Base-by-base conservation (phyloP, 2,329 filamentous ascomycete species). In the Diaporthe citrichinensis region DNA sequence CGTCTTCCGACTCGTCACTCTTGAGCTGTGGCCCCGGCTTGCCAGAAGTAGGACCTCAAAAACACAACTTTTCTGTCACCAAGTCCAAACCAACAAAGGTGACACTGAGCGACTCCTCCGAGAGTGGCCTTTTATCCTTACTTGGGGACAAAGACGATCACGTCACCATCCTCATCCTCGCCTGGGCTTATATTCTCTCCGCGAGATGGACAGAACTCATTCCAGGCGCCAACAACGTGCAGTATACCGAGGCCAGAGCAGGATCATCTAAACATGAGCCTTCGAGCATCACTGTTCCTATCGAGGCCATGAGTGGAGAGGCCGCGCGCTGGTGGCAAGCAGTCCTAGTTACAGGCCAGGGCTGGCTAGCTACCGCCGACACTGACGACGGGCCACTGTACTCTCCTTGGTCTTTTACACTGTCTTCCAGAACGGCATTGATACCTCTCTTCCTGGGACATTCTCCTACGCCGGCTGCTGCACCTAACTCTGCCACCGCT, bases 101-200 rank as follows among this genome's bases (percentile, higher is more conserved):
- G 36, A 46, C 17, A 8, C 25, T 71, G 17, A 31, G 20, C 3
- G 25, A 20, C 6, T 23, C 14, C 25, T 41, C 25, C 28, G 51
- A 44, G n/a, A 58, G 34, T 10, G 68, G 51, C n/a, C 17, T 57
- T 8, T 15, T 14, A 3, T 58, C 53, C 68, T 58, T 53, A 3
- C 9, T 71, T 34, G 68, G 68, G 68, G 68, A 55, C 4, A 44
- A 58, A 8, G 51, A 71, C 25, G 49, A 44, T 71, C 68, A 71
- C 4, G 17, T 71, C 34, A n/a, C 36, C 36, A 46, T 57, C 25
- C 68, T 57, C 15, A n/a, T 46, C 34, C 51, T 57, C 12, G 55
- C 71, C 10, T 72, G 55, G 71, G 57, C 71, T n/a, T 72, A 61
- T 25, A 39, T 72, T 61, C 46, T 72, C 28, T 72, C 71, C 14